phyloP scores from a whole-genome alignment of 306 rosid genomes.

The Rosa multiflora region DNA sequence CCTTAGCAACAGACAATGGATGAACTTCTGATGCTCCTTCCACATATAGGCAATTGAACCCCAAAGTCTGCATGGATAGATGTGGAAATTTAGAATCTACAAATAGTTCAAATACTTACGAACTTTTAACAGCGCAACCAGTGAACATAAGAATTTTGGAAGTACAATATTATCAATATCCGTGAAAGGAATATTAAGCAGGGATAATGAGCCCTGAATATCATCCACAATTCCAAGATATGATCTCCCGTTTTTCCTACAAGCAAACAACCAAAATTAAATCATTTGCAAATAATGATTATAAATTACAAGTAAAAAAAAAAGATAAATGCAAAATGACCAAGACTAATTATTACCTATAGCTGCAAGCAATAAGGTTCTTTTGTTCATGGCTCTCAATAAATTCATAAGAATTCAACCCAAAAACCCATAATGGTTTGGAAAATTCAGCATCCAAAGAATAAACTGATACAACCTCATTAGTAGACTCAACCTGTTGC shows the following conservation, averaged over 20 bases:
- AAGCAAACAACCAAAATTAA: slow-evolving; percentile 27
- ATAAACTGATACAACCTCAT: slow-evolving; percentile 64
- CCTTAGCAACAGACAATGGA: slow-evolving; percentile 88
- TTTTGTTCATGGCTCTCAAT: slow-evolving; percentile 39
- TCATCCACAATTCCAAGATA: slow-evolving; percentile 80
- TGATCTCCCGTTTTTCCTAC: slow-evolving; percentile 79
- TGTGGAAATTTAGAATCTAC: slow-evolving; percentile 17
- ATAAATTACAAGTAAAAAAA: slow-evolving; percentile 6
- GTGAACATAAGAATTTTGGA: slow-evolving; percentile 23
- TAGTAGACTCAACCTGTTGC: slow-evolving; percentile 70
- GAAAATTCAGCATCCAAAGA: slow-evolving; percentile 85
- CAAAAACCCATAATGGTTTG: slow-evolving; percentile 79
- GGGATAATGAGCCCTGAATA: slow-evolving; percentile 48
- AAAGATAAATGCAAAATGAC: slow-evolving; percentile 5
- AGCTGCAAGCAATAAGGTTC: slow-evolving; percentile 71
- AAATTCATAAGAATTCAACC: slow-evolving; percentile 75
- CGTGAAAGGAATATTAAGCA: slow-evolving; percentile 82
- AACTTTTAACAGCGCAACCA: slow-evolving; percentile 8
- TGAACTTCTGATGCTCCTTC: slow-evolving; percentile 82
- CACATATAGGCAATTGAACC: slow-evolving; percentile 55
- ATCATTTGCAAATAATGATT: not conserved
- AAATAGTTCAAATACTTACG: slow-evolving; percentile 13
- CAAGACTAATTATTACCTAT: slow-evolving; percentile 51
- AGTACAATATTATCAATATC: slow-evolving; percentile 79
- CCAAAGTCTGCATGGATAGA: slow-evolving; percentile 54